Evolutionary conservation across 345 rosid genomes (phyloP), one percentile per base, ranked within the genome.

Genomic region (Erysimum cheiranthoides): DNA sequence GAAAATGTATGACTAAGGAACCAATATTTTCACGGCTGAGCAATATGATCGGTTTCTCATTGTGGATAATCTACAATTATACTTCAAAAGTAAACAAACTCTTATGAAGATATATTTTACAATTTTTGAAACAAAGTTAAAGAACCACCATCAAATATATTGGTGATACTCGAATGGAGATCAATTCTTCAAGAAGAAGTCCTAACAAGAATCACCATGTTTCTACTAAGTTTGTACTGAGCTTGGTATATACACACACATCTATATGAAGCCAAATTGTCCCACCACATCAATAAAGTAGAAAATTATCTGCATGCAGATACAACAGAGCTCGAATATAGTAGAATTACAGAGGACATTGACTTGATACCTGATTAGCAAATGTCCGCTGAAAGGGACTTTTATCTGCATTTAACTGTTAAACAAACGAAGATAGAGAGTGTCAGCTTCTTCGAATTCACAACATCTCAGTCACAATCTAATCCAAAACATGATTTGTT

Each of bases 361-460:
- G 51, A 66, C 46, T 60, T 57, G 28, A 46, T 86, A 93, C 98
- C 98, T 94, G 98, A 75, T 86, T 89, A 74, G 89, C 97, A 85
- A 94, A 94, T 61, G 96, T 90, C 68, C 98, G 81, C 68, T 94
- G 98, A 68, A 92, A 94, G 38, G 97, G 98, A 73, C 96, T 94
- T 81, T 90, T 94, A 77, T 90, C 96, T 12, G 80, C 88, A 85
- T 92, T 94, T 43, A 94, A 83, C 98, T 94, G 95, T 81, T 78
- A 80, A 31, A 5, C 27, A 79, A 65, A 58, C 71, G 43, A 79
- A 69, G 40, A 68, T n/a, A 38, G 5, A 28, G 14, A 62, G 61
- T 54, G 61, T 79, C 56, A 79, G 75, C 51, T 61, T 38, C 74
- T 54, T 21, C 7, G 2, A 63, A 17, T 10, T 17, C 13, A 68